A percentile compares a stretch with the other conserved stretches of the same genome.
Conservation (phyloP, 345 rosid genomes). For the Sapria himalayana region DNA sequence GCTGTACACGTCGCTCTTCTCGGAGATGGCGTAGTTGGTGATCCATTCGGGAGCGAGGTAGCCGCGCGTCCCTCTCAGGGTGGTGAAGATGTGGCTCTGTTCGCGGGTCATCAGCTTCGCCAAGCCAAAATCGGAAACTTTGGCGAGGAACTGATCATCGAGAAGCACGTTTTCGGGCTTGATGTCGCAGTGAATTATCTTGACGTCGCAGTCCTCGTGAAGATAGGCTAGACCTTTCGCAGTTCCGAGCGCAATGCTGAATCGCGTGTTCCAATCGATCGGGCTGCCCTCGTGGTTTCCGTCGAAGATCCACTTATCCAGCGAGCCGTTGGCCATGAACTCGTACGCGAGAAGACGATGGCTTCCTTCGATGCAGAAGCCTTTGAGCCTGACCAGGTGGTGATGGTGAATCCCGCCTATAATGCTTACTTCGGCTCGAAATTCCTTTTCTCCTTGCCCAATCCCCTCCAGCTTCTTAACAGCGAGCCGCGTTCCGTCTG, state of each 20-base stretch:
- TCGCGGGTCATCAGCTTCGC: conserved; percentile 32
- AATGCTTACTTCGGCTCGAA: conserved; percentile 29
- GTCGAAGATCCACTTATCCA: conserved; percentile 32
- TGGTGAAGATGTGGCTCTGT: conserved; percentile 24
- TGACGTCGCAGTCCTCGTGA: conserved; percentile 28
- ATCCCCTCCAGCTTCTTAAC: conserved; percentile 27
- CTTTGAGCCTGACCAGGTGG: conserved; percentile 34
- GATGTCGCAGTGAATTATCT: conserved; percentile 31
- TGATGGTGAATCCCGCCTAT: conserved; percentile 33
- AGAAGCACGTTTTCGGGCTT: conserved; percentile 32
- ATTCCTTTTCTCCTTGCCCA: conserved; percentile 32
- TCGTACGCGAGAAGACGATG: conserved; percentile 41
- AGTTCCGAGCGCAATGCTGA: conserved; percentile 20
- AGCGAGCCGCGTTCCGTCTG: conserved; percentile 20
- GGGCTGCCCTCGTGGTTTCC: conserved; percentile 8
- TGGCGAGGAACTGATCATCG: conserved; percentile 22
- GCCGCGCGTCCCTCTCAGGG: conserved; percentile 35
- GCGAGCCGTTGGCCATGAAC: conserved; percentile 29
- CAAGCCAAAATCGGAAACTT: conserved; percentile 33
- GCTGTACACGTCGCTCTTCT: conserved; percentile 37
- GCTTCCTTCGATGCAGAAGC: conserved; percentile 28
- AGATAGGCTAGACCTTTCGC: conserved; percentile 35
- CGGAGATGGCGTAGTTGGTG: conserved; percentile 26
- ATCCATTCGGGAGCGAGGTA: conserved; percentile 56
- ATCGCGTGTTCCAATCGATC: conserved; percentile 21